phyloP scores from a whole-genome alignment of 805 yeast genomes.

The Saccharomycopsis amapae region DNA sequence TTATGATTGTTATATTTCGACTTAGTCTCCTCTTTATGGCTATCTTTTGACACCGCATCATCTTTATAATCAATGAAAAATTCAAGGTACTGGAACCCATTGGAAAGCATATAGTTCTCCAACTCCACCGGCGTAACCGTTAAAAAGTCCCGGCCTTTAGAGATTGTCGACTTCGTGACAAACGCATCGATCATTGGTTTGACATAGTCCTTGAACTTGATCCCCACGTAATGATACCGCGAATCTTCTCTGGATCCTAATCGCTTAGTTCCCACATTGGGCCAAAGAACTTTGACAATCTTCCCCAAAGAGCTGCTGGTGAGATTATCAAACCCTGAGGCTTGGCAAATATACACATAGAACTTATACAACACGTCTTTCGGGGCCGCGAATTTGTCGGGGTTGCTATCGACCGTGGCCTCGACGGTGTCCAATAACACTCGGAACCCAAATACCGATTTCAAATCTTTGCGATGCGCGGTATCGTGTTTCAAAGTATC shows the following conservation, averaged over 20 bases:
- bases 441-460: constrained; percentile 9
- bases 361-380: constrained; percentile 37
- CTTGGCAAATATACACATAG: constrained; percentile 36
- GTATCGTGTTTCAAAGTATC: background rate
- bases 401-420: constrained; percentile 27
- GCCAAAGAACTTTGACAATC: constrained; percentile 56
- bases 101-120: background rate
- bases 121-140: background rate
- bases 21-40: background rate
- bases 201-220: constrained; percentile 27
- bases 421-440: constrained; percentile 9
- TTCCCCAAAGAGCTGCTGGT: constrained; percentile 78
- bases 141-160: background rate
- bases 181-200: background rate
- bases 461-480: background rate
- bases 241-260: constrained; percentile 78
- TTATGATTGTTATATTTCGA: too few species aligned
- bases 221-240: constrained; percentile 81
- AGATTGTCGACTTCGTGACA: background rate
- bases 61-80: background rate
- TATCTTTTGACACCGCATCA: background rate
- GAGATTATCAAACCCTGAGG: constrained; percentile 38
- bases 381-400: constrained; percentile 32
- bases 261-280: constrained; percentile 64
- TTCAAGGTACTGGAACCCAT: too few species aligned